Conservation (phyloP, 805 yeast genomes). For the Saturnispora diversa region DNA sequence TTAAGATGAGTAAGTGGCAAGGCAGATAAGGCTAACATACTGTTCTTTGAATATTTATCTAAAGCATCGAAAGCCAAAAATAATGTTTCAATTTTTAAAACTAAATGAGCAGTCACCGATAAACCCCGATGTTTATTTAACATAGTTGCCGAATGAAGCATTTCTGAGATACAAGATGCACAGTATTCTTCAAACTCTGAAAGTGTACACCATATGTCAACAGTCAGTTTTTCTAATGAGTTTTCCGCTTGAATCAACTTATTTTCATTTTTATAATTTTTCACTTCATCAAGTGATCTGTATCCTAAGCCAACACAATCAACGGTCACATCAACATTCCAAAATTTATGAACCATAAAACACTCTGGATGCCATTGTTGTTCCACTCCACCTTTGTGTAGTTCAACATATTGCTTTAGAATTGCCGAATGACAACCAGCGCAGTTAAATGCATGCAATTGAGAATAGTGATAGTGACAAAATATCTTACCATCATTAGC, state of each 20-base stretch:
- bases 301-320: conserved; percentile 42
- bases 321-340: conserved; percentile 78
- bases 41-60: conserved; percentile 20
- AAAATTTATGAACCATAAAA: conserved; percentile 92
- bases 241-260: conserved; percentile 53
- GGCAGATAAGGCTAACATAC: conserved; percentile 10
- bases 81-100: conserved; percentile 64
- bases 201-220: conserved; percentile 75
- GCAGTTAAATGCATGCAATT: conserved; percentile 76
- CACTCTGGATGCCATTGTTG: conserved; percentile 99
- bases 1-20: conserved; percentile 22
- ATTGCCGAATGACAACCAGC: conserved; percentile 91
- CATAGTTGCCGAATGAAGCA: conserved; percentile 77
- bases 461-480: conserved; percentile 91
- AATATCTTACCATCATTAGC: conserved; percentile 77
- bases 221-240: conserved; percentile 48
- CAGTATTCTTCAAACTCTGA: conserved; percentile 86
- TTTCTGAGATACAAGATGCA: conserved; percentile 82
- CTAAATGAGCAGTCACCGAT: conserved; percentile 59
- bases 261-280: conserved; percentile 39
- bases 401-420: conserved; percentile 88
- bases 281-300: conserved; percentile 22
- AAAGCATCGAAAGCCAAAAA: conserved; percentile 63
- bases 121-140: conserved; percentile 65
- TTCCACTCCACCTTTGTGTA: conserved; percentile 80